Conservation (phyloP, 2,329 filamentous ascomycete genomes). For the Didymella segeticola region DNA sequence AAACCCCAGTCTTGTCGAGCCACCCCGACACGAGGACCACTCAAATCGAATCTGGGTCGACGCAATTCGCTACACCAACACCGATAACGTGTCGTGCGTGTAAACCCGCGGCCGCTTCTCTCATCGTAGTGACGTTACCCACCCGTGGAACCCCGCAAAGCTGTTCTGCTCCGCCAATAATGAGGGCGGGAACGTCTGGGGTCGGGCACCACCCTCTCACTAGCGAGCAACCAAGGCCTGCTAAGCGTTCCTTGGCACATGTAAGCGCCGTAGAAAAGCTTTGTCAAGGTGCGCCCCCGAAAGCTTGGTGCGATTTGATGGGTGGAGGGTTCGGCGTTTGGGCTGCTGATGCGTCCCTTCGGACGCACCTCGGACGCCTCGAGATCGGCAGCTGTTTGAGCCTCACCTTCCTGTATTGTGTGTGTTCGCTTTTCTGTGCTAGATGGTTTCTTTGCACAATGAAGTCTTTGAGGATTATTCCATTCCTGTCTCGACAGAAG, state of each 20-base stretch:
- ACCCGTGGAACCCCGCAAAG: slow-evolving; percentile 11
- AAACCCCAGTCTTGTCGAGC: background rate
- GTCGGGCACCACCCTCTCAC: background rate
- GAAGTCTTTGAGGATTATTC: too few relatives aligned
- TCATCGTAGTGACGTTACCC: slow-evolving; percentile 22
- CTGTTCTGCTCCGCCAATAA: slow-evolving; percentile 3
- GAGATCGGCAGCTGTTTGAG: background rate
- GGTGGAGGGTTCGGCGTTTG: background rate
- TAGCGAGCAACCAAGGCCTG: slow-evolving; percentile 15
- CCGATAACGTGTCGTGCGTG: slow-evolving; percentile 5
- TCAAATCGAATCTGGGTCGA: background rate
- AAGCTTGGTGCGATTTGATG: slow-evolving; percentile 24
- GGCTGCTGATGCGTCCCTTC: background rate
- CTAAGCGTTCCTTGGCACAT: slow-evolving; percentile 27
- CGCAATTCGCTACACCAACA: background rate
- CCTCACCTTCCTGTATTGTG: background rate
- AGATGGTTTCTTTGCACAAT: too few relatives aligned
- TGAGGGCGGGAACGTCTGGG: slow-evolving; percentile 1
- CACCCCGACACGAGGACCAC: background rate
- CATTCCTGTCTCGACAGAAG: too few relatives aligned
- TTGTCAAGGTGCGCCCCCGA: slow-evolving; percentile 21
- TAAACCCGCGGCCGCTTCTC: slow-evolving; percentile 14
- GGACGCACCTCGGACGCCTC: background rate
- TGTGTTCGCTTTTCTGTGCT: too few relatives aligned
- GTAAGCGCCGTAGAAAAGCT: slow-evolving; percentile 21